Conservation (phyloP, 208 protist genomes). For the Acanthamoeba culbertsoni region DNA sequence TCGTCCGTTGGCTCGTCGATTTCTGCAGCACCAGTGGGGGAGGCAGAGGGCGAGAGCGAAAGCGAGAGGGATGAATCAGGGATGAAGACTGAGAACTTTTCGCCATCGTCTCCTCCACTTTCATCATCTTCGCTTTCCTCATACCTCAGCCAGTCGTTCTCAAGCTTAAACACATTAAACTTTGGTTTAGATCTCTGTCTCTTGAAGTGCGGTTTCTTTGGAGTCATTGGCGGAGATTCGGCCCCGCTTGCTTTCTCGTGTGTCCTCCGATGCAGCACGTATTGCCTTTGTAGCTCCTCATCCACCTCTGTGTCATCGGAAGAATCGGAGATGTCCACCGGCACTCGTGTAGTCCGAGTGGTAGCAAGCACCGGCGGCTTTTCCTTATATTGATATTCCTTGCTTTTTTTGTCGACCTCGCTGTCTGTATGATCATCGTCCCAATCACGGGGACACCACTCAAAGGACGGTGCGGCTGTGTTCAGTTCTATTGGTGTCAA, state of each 20-base stretch:
- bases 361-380: too few relatives aligned
- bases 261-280: neutral
- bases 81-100: slow-evolving; percentile 1
- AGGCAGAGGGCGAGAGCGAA: neutral
- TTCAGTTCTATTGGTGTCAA: too few relatives aligned
- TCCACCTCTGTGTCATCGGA: neutral
- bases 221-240: neutral
- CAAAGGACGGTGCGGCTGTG: neutral
- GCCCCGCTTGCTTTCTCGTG: neutral
- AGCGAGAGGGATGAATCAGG: neutral
- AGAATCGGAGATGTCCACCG: neutral
- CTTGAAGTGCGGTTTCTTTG: neutral
- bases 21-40: neutral
- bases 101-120: neutral
- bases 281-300: slow-evolving; percentile 22
- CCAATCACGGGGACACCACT: neutral
- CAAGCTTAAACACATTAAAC: slow-evolving; percentile 40
- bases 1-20: neutral
- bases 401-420: neutral
- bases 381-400: too few relatives aligned
- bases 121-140: slow-evolving; percentile 32
- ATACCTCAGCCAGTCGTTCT: slow-evolving; percentile 44
- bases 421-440: neutral
- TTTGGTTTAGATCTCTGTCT: neutral
- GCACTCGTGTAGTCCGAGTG: neutral